Evolutionary conservation across 768 basidiomycete genomes (phyloP).

Genomic region (Lanmaoa rubissima): DNA sequence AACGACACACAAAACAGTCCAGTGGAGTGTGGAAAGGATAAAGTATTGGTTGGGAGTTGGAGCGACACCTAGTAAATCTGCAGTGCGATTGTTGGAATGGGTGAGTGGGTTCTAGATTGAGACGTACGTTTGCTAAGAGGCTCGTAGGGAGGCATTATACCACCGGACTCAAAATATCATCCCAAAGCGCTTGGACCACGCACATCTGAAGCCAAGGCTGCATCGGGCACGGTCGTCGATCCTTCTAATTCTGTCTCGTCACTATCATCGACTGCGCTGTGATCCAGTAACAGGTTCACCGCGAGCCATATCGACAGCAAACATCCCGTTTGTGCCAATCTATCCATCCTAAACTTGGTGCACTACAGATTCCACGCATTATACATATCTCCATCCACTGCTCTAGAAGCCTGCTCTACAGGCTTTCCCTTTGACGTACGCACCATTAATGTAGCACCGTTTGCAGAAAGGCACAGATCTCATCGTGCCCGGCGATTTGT

Average conservation of each 20-base stretch:
- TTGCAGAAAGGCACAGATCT: constrained; percentile 41
- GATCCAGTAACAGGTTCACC: constrained; percentile 2
- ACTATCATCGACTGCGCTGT: constrained; percentile 1
- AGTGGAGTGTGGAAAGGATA: constrained; percentile 91
- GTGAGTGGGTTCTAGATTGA: constrained; percentile 39
- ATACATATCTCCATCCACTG: constrained; percentile 1
- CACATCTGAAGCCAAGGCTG: constrained; percentile 1
- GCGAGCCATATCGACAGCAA: not conserved
- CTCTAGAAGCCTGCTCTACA: constrained; percentile 9
- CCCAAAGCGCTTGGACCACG: constrained; percentile 33
- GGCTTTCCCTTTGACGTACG: constrained; percentile 1
- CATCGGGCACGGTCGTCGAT: not conserved
- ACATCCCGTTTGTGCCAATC: not conserved
- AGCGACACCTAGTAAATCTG: constrained; percentile 77
- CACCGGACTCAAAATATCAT: constrained; percentile 56
- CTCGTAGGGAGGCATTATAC: constrained; percentile 59
- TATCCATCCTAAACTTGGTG: not conserved
- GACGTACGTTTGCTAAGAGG: constrained; percentile 5
- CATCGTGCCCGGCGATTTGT: constrained; percentile 51
- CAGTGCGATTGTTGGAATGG: constrained; percentile 72
- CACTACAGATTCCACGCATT: not conserved
- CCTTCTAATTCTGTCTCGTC: not conserved
- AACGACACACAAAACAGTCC: constrained; percentile 64
- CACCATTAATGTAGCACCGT: constrained; percentile 14
- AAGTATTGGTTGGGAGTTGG: constrained; percentile 86